Evolutionary conservation across 2,329 filamentous ascomycete species (phyloP).

Genomic region (Fusarium sp.): DNA sequence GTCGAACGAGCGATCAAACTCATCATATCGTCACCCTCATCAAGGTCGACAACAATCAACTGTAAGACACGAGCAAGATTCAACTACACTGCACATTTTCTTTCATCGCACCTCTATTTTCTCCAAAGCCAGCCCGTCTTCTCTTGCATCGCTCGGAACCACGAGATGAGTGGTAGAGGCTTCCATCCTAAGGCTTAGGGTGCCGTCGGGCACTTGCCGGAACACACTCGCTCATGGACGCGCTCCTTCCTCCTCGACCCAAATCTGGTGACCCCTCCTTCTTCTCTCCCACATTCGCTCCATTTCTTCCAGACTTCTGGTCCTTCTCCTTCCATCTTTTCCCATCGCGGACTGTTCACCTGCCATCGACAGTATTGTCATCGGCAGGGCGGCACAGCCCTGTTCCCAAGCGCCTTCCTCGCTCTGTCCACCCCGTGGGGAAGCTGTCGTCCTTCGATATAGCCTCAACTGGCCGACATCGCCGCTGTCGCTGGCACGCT

Average conservation of each 20-base stretch:
- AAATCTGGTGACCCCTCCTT: slow-evolving; percentile 6
- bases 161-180: background rate
- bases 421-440: background rate
- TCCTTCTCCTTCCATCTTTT: background rate
- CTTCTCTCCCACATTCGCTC: background rate
- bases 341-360: background rate
- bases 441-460: background rate
- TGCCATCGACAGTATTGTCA: background rate
- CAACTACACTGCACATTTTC: background rate
- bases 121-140: too few species aligned
- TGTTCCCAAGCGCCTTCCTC: background rate
- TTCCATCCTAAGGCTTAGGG: slow-evolving; percentile 23
- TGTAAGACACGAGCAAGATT: background rate
- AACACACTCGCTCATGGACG: slow-evolving; percentile 7
- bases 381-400: background rate
- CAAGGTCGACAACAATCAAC: background rate
- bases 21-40: background rate
- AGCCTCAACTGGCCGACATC: background rate
- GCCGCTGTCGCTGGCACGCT: background rate
- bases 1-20: background rate
- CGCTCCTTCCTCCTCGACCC: slow-evolving; percentile 18
- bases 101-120: background rate
- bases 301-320: slow-evolving; percentile 14
- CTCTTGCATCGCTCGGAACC: background rate
- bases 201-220: slow-evolving; percentile 1